Base-by-base conservation (phyloP, 768 basidiomycete species). In the Agrocybe praecox region DNA sequence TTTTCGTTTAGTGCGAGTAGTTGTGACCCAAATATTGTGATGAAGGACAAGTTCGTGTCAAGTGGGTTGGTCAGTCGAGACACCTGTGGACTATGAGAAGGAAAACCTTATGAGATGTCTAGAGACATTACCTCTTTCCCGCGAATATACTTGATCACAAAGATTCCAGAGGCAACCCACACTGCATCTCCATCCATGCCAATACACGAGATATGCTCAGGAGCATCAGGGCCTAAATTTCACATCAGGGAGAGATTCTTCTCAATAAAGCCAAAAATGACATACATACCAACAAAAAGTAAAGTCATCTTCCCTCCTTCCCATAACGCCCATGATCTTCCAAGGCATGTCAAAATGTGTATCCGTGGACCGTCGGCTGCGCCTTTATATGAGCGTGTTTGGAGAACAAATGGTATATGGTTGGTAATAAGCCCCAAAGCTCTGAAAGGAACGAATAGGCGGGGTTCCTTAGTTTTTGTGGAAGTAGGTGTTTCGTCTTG, bases 341-440 rank as follows among this genome's bases (percentile, higher is more conserved):
- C 96, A 8, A 98, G 73, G 65, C 92, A 95, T 11, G 94, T 96
- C 32, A 97, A 72, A 43, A 98, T 75, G 59, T 94, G 89, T 55
- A 96, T 79, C 46, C 85, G 83, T 0, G 96, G 94, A 2, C 90
- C 92, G 18, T 89, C 89, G 1, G 91, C 84, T 19, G 92, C 85
- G 22, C 92, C 92, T 69, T 95, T 96, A 66, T 87, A 80, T 0
- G 90, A 86, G 52, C 93, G 84, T 1, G 89, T 86, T 77, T 96
- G 94, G 56, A 98, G 71, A 15, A 89, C 85, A 68, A 96, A 93
- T 10, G 96, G 94, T 22, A 96, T 81, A 74, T 89, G 83, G 67
- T 96, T 96, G 44, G 96, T 94, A 65, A 98, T 83, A 55, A 94
- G 83, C 23, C 97, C 96, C n/a, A 99, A 83, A 7, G 95, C 95